Evolutionary conservation across 257 asterid genomes (phyloP), one percentile per base, ranked within the genome.

Genomic region (Hygrophila difformis): DNA sequence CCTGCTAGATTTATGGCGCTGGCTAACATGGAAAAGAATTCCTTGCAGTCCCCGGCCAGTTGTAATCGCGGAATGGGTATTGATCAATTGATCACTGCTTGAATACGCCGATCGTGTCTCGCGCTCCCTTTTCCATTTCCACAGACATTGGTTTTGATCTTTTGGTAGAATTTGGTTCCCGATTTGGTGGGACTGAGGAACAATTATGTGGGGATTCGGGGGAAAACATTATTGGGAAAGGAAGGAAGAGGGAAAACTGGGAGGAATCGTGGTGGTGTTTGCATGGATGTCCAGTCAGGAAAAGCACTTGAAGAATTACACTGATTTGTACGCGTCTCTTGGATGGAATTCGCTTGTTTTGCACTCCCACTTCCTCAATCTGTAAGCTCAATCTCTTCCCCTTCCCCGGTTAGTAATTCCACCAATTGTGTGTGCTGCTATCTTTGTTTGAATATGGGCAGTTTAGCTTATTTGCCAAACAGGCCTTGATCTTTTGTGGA

Each of bases 311-410:
- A 91, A 78, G 59, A 76, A 73, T 41, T 91, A 80, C 56, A 66
- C 80, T 39, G 77, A 80, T 50, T 67, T 91, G 5, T 91, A 86
- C 66, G 63, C 93, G 1, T 78, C 94, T 55, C 72, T 74, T 41
- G 89, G 95, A 3, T 91, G 96, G 99, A 71, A 74, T 68, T 82
- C 99, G 31, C 86, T 91, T 18, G 73, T 91, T 65, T 82, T 93
- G 64, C 96, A 80, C 56, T 61, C 94, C 49, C 87, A 86, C 51
- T 79, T 86, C 67, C 93, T 78, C 74, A 78, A 80, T 65, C 8
- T 72, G 96, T 91, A 69, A 66, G 88, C 60, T 62, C 50, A 18
- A 7, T 16, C 15, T 46, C 24, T 12, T 7, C 20, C 58, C 16
- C 38, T 16, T 46, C 40, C 8, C n/a, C n/a, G n/a, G n/a, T 3